Evolutionary conservation across 2,329 filamentous ascomycete species (phyloP).

Genomic region (Pseudopithomyces chartarum): DNA sequence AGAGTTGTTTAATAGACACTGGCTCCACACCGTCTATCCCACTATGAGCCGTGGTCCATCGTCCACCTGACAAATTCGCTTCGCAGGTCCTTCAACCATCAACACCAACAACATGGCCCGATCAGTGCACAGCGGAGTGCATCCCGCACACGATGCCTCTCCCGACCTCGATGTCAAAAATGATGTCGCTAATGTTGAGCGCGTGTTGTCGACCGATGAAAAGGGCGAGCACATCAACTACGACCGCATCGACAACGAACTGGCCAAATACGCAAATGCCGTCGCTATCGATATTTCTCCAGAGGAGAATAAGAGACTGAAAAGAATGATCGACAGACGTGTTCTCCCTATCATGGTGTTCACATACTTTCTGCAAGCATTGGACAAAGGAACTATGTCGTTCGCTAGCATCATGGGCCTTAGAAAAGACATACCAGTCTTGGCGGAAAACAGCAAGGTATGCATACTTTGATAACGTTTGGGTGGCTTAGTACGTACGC

Average conservation of each 20-base stretch:
- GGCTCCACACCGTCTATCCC: conserved; percentile 13
- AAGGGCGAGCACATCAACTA: conserved; percentile 62
- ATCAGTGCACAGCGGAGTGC: conserved; percentile 21
- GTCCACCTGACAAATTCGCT: conserved; percentile 13
- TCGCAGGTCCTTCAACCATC: conserved; percentile 14
- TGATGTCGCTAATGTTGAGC: conserved; percentile 54
- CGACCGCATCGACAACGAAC: conserved; percentile 68
- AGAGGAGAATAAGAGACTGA: conserved; percentile 66
- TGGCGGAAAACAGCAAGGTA: conserved; percentile 34
- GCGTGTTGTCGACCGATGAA: conserved; percentile 53
- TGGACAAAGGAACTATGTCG: conserved; percentile 70
- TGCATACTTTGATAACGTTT: not conserved
- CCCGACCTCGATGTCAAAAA: conserved; percentile 26
- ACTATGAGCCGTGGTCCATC: conserved; percentile 22
- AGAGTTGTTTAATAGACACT: conserved; percentile 6
- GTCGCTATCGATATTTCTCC: conserved; percentile 60
- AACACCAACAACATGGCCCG: conserved; percentile 27
- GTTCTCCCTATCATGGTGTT: conserved; percentile 73
- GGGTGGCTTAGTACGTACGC: not conserved
- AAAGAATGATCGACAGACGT: conserved; percentile 68
- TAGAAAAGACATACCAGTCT: conserved; percentile 44
- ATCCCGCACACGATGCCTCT: conserved; percentile 21
- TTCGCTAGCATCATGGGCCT: conserved; percentile 69
- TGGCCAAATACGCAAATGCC: conserved; percentile 69
- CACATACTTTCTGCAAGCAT: conserved; percentile 72